Evolutionary conservation across 768 basidiomycete species (phyloP).

Genomic region (Lactarius akahatsu): DNA sequence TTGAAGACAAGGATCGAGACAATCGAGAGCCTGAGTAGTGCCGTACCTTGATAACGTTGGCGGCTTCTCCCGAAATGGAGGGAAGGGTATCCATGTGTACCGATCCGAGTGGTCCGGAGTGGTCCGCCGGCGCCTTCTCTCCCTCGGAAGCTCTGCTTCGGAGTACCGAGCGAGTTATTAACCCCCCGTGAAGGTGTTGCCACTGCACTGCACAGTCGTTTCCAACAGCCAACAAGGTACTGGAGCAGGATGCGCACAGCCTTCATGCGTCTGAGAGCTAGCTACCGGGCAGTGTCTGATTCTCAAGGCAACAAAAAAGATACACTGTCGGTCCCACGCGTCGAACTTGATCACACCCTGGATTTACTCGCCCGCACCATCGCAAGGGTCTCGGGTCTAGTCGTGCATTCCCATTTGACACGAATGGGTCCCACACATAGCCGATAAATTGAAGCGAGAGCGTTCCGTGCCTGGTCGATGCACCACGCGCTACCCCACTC

Average conservation of each 20-base stretch:
- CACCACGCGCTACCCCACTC: not conserved
- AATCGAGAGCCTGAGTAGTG: no score
- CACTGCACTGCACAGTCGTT: no score
- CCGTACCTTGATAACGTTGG: no score
- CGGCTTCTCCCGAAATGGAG: no score
- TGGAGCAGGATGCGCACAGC: not conserved
- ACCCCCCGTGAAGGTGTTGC: no score
- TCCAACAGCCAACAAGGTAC: not conserved
- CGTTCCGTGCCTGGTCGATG: conserved; percentile 16
- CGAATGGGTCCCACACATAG: conserved; percentile 31
- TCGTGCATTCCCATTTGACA: conserved; percentile 38
- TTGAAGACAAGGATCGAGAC: no score
- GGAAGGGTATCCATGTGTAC: no score
- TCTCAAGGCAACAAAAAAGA: conserved; percentile 5
- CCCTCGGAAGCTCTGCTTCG: no score
- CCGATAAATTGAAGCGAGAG: not conserved
- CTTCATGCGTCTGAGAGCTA: not conserved
- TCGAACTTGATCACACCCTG: conserved; percentile 55
- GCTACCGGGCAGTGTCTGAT: conserved; percentile 1
- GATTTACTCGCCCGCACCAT: conserved; percentile 81
- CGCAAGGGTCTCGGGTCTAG: conserved; percentile 43
- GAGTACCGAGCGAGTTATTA: no score
- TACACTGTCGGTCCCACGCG: conserved; percentile 1
- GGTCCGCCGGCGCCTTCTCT: no score
- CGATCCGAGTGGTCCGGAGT: no score